A percentile compares a stretch with the other conserved stretches of the same genome.
Conservation (phyloP, 345 rosid species). For the Rhodamnia rubescens region DNA sequence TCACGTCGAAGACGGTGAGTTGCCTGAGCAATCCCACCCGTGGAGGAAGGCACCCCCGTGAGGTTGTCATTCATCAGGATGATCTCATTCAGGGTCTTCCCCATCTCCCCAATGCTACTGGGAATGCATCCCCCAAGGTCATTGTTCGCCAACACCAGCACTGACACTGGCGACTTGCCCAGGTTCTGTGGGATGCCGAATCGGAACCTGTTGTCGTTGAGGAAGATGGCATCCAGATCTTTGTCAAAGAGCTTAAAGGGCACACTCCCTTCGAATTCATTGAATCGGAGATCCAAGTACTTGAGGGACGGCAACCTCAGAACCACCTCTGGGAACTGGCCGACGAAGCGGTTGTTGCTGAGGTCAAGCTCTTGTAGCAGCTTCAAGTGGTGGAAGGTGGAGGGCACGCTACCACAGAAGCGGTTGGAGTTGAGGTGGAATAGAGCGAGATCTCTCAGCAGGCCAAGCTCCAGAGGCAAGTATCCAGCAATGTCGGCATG, state of each 20-base stretch:
- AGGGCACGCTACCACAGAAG: conserved; percentile 59
- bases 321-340: conserved; percentile 52
- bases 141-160: conserved; percentile 55
- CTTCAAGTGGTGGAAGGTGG: conserved; percentile 28
- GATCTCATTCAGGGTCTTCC: conserved; percentile 48
- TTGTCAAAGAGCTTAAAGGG: conserved; percentile 59
- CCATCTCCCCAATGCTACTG: conserved; percentile 52
- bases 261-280: conserved; percentile 71
- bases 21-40: conserved; percentile 45
- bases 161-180: conserved; percentile 70
- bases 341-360: conserved; percentile 72
- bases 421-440: conserved; percentile 77
- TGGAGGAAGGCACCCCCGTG: conserved; percentile 51
- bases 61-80: conserved; percentile 50
- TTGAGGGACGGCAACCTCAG: conserved; percentile 47
- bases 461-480: conserved; percentile 64
- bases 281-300: conserved; percentile 75
- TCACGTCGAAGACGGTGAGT: conserved; percentile 52
- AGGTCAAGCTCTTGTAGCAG: conserved; percentile 61
- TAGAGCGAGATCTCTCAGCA: conserved; percentile 43
- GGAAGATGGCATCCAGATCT: conserved; percentile 60
- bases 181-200: conserved; percentile 56
- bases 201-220: conserved; percentile 59
- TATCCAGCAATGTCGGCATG: conserved; percentile 68
- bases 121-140: conserved; percentile 67